Base-by-base conservation (phyloP, 2,329 filamentous ascomycete species). In the Lachnellula occidentalis region DNA sequence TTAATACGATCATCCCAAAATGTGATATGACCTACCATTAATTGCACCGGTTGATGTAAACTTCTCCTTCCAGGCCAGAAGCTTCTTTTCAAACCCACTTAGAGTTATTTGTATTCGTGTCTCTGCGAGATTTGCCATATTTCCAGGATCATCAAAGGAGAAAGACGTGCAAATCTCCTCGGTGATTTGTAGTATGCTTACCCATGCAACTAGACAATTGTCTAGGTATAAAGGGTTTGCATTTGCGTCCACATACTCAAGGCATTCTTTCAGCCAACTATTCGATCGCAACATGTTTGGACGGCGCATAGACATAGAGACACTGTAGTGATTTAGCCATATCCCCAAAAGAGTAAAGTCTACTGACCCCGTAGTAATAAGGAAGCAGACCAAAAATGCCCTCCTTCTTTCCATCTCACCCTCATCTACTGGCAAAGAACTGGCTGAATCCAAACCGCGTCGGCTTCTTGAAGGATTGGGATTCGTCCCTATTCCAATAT, bases 121-220 rank as follows among this genome's bases (percentile, higher is more conserved):
- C 57, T 82, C 79, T 0, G 76, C 74, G 34, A 81, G 75, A 51
- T 72, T 72, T 19, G 79, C 71, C 50, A 73, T 58, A 34, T 54
- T 58, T 14, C 47, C 54, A 3, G 58, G 41, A 24, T 67, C 61
- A 34, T 67, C 66, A 72, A 81, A 78, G 47, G 74, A 72, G 57
- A 82, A 80, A 14, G 78, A 72, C 3, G 74, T 68, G 1, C 74
- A 75, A 19, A 81, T 75, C 54, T 80, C 76, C 56, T 82, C 79
- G n/a, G 74, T 76, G 53, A 82, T 74, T 48, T 70, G 69, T 22
- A 72, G 63, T 5, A 76, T 54, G 31, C 65, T 67, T 1, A 69
- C 66, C 71, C 70, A 74, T n/a, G 67, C 66, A 4, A 70, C 67
- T 8, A 76, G 60, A 5, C 58, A 58, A 12, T 59, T 65, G 55